Conservation (phyloP, 768 basidiomycete species). For the Hygrophorus pudorinus region DNA sequence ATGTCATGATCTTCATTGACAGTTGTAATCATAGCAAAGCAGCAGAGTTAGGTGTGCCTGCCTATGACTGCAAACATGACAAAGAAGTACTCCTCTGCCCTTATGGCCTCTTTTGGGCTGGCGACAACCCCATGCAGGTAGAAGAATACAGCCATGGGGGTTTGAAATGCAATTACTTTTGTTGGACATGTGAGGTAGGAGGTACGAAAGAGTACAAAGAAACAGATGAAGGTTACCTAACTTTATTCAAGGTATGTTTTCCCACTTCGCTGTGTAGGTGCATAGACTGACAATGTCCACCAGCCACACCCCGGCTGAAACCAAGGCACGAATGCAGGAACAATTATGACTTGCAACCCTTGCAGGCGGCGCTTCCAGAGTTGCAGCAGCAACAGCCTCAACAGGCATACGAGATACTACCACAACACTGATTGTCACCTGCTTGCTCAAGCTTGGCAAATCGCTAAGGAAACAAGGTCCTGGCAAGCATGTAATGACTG, state of each 20-base stretch:
- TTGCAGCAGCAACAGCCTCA: not conserved
- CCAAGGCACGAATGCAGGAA: not conserved
- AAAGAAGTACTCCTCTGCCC: constrained; percentile 17
- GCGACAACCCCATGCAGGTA: too few species aligned
- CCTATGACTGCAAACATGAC: constrained; percentile 15
- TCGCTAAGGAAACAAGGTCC: not conserved
- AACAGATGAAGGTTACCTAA: constrained; percentile 16
- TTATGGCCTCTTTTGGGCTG: too few species aligned
- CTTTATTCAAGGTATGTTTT: constrained; percentile 11
- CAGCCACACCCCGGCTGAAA: constrained; percentile 5
- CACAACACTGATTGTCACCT: not conserved
- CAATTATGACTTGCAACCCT: not conserved
- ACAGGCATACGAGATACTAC: not conserved
- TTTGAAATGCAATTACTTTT: too few species aligned
- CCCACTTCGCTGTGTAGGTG: constrained; percentile 4
- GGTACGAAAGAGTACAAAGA: constrained; percentile 16
- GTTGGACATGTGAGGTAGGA: constrained; percentile 21
- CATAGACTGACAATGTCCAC: not conserved
- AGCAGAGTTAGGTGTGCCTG: constrained; percentile 5
- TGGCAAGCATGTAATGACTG: too few species aligned
- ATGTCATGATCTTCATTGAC: not conserved
- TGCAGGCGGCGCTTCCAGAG: constrained; percentile 1
- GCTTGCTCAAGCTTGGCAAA: constrained; percentile 1
- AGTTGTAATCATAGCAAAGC: not conserved
- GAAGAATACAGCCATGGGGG: too few species aligned